Percentiles rank a stretch among this genome's conserved stretches.
These are phyloP conservation scores for Acer campestre DNA, from an alignment of 345 rosid genomes.

Conservation along the genomic window DNA sequence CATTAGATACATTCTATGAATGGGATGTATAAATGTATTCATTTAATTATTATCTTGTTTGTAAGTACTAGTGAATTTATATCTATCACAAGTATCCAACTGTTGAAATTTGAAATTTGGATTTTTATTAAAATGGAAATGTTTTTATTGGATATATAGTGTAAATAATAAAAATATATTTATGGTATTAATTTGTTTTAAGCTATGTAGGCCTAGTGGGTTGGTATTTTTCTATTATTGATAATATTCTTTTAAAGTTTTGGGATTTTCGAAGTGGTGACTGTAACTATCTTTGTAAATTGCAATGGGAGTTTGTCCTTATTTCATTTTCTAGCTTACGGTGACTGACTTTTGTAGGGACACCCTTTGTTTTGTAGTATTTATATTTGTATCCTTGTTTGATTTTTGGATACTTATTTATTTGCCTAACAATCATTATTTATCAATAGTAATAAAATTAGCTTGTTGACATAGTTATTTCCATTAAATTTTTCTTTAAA, in stretches of 20 bases:
- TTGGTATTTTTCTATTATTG: neutral
- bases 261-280: conserved; percentile 9
- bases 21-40: too few relatives aligned
- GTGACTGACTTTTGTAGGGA: neutral
- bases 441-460: neutral
- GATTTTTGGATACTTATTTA: too few relatives aligned
- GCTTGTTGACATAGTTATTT: neutral
- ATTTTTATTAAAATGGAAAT: neutral
- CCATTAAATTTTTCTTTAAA: neutral
- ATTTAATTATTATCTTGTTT: too few relatives aligned
- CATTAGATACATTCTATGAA: too few relatives aligned
- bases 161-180: neutral
- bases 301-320: neutral
- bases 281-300: neutral
- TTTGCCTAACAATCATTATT: too few relatives aligned
- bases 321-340: neutral
- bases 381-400: neutral
- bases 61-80: too few relatives aligned
- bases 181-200: neutral
- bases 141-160: neutral
- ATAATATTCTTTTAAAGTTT: neutral
- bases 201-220: neutral
- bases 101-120: too few relatives aligned
- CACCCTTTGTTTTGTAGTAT: neutral
- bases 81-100: too few relatives aligned